Evolutionary conservation across 2,329 filamentous ascomycete species (phyloP), one percentile per base, ranked within the genome.

Genomic region (Coniella vitis): DNA sequence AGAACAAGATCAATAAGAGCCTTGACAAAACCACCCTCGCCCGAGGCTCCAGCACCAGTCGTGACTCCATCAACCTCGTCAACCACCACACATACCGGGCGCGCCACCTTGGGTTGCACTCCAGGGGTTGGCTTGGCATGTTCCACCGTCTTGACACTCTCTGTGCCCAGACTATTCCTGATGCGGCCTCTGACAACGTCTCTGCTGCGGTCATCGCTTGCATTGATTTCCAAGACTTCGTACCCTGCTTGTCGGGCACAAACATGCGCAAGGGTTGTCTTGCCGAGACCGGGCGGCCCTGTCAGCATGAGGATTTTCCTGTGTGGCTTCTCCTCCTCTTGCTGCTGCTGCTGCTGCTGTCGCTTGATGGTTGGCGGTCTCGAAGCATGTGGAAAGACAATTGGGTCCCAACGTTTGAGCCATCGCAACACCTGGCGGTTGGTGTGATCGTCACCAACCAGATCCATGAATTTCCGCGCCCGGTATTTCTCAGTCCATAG

Each of bases 401-500:
- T 75, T 0, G 85, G 76, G 62, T 98, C 93, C 93, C 93, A 98
- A 16, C 78, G 77, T 69, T 97, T 98, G 37, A 98, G 71, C 93
- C 93, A 98, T 46, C 87, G 82, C 48, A 98, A 71, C 4, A 98
- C 91, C 52, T 85, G 78, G 52, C 93, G 81, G 65, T 98, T 94
- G 21, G 91, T 97, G 38, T 90, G 77, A 62, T 98, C 93, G 58
- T 98, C 93, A 22, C 94, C 94, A 41, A 95, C 88, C 0, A 98
- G 74, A 58, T 98, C 93, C 58, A 90, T 87, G 60, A 97, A 98
- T 58, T 83, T 91, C 53, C 82, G 81, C 22, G 93, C 93, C 32
- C 93, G 84, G 63, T 98, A 98, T 64, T 98, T 98, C 63, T 98
- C 93, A 0, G 91, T 95, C 93, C 93, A 98, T 62, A 98, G 72